These are phyloP conservation scores for Fusarium chlamydosporum DNA, from an alignment of 2,329 filamentous ascomycete genomes.

Conservation along the genomic window DNA sequence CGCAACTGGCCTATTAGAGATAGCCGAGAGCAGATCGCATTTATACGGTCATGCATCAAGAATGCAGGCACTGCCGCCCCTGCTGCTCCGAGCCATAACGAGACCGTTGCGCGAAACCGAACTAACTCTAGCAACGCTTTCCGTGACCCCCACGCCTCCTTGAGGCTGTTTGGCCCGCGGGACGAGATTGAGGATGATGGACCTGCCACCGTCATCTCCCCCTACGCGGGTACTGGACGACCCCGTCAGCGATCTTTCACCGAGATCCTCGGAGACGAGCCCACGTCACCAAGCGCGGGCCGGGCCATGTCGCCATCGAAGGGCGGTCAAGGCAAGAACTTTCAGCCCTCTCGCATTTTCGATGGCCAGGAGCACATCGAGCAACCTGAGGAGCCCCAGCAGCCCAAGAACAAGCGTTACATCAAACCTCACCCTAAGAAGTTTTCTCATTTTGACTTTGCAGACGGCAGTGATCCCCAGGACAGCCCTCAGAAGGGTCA, in stretches of 20 bases:
- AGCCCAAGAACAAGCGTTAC: constrained; percentile 60
- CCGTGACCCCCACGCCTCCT: constrained; percentile 77
- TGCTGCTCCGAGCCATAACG: constrained; percentile 54
- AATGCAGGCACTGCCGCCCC: constrained; percentile 58
- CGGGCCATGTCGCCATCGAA: constrained; percentile 67
- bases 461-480: constrained; percentile 71
- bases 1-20: constrained; percentile 97
- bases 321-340: constrained; percentile 71
- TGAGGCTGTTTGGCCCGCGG: constrained; percentile 81
- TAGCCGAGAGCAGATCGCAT: constrained; percentile 83
- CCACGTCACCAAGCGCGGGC: constrained; percentile 62
- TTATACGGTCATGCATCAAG: constrained; percentile 76
- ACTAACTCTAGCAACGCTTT: constrained; percentile 68
- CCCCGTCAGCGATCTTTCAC: constrained; percentile 76
- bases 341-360: constrained; percentile 74
- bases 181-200: constrained; percentile 69
- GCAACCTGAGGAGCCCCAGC: constrained; percentile 60
- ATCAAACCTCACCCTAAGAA: constrained; percentile 81
- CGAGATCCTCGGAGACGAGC: constrained; percentile 77
- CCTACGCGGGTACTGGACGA: constrained; percentile 69
- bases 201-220: constrained; percentile 68
- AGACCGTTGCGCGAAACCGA: constrained; percentile 62
- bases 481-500: constrained; percentile 62
- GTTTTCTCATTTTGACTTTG: constrained; percentile 89
- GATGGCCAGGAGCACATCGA: constrained; percentile 65